Percentiles rank a stretch among this genome's conserved stretches.
Evolutionary conservation across 306 rosid genomes (phyloP).

Genomic region (Purshia tridentata): DNA sequence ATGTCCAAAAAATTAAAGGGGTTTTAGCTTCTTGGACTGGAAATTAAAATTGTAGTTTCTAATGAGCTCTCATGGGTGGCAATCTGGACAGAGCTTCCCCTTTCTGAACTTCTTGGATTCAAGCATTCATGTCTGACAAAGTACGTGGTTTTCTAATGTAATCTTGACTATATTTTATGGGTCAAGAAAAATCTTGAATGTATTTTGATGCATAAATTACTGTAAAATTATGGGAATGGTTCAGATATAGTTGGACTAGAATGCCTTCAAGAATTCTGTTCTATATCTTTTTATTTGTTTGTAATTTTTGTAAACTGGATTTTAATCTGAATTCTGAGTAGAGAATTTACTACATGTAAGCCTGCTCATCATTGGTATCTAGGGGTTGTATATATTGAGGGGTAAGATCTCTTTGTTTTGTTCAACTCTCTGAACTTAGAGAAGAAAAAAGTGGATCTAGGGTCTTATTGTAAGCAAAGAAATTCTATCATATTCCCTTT

Average conservation of each 20-base stretch:
- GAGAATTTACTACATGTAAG: neutral
- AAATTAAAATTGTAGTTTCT: neutral
- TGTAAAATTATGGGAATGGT: neutral
- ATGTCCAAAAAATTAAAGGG: neutral
- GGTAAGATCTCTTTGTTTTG: neutral
- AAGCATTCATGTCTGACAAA: slow-evolving; percentile 11
- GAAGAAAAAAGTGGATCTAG: neutral
- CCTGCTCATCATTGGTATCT: no score
- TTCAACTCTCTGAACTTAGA: neutral
- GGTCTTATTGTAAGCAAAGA: neutral
- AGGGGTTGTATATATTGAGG: no score
- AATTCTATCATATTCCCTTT: no score
- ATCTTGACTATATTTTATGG: neutral
- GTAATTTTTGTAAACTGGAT: neutral
- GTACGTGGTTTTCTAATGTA: neutral
- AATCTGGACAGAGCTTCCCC: neutral
- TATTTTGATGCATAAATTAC: neutral
- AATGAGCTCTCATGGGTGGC: neutral
- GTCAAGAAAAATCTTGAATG: neutral
- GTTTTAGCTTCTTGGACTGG: neutral
- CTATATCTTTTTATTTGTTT: neutral
- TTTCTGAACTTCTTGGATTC: neutral
- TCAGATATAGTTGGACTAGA: neutral
- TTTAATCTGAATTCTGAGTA: neutral
- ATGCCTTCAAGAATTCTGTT: neutral